Percentiles rank a stretch among this genome's conserved stretches.
phyloP scores from a whole-genome alignment of 2,329 filamentous ascomycete species.

The Basipetospora chlamydospora region DNA sequence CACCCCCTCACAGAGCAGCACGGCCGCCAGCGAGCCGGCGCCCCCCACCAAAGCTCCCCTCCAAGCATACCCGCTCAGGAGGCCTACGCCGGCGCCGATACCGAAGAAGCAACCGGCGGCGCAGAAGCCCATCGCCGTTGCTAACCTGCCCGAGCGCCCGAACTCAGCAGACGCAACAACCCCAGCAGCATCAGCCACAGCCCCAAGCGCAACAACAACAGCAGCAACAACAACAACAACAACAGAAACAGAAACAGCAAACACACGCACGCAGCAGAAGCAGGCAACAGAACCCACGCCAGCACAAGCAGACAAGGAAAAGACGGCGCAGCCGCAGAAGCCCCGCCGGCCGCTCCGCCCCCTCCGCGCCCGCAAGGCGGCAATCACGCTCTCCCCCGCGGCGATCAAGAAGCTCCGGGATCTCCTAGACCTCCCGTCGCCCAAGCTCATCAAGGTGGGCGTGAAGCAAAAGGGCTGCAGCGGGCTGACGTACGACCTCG shows the following conservation, averaged over 20 bases:
- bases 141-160: no score
- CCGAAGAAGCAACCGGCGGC: no score
- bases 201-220: background rate
- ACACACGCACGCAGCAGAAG: background rate
- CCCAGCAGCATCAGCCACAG: background rate
- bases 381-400: constrained; percentile 68
- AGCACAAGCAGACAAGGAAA: no score
- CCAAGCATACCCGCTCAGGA: constrained; percentile 3
- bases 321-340: background rate
- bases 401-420: constrained; percentile 67
- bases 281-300: background rate
- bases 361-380: constrained; percentile 61
- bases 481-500: constrained; percentile 80
- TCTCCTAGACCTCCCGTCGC: constrained; percentile 70
- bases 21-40: background rate
- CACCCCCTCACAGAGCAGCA: constrained; percentile 1
- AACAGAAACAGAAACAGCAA: background rate
- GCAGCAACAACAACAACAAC: background rate
- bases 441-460: constrained; percentile 86
- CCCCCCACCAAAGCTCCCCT: background rate
- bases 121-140: no score
- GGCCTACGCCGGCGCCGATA: background rate
- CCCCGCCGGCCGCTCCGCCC: background rate
- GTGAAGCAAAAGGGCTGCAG: constrained; percentile 92
- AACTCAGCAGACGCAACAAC: no score